Evolutionary conservation across 768 basidiomycete genomes (phyloP).

Genomic region (Mrakia frigida): DNA sequence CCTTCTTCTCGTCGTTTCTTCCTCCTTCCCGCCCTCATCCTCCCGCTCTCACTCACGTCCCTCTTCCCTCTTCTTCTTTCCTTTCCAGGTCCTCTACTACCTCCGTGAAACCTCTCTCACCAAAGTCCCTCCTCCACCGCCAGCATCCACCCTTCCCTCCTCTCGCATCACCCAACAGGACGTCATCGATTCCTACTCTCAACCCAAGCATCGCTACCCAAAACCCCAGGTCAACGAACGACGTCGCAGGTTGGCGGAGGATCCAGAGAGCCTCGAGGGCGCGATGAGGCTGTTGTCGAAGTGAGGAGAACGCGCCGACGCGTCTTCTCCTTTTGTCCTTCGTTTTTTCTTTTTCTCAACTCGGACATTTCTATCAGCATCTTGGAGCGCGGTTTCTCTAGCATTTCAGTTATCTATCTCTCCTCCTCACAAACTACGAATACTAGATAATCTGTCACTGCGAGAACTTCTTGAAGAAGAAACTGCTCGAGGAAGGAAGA

Average conservation of each 20-base stretch:
- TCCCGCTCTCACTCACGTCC: not conserved
- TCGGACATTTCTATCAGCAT: not conserved
- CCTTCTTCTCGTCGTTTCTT: not conserved
- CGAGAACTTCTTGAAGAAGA: not conserved
- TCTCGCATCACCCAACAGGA: conserved; percentile 16
- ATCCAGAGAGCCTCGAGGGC: not conserved
- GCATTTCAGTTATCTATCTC: not conserved
- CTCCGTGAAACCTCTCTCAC: conserved; percentile 18
- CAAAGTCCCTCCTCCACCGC: not conserved
- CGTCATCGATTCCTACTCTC: conserved; percentile 24
- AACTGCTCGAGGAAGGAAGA: not conserved
- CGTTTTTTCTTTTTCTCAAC: not conserved
- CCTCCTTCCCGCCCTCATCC: not conserved
- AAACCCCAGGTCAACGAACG: not conserved
- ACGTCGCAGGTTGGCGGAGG: not conserved
- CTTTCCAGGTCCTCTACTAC: conserved; percentile 25
- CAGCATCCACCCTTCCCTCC: not conserved
- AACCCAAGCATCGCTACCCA: conserved; percentile 12
- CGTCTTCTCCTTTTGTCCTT: no score
- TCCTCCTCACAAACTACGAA: no score
- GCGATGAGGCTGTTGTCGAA: not conserved
- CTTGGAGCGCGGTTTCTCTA: not conserved
- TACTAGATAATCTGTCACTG: no score
- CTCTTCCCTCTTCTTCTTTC: not conserved
- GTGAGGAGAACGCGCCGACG: no score